Conservation (phyloP, 306 rosid genomes). For the Argentina anserina region DNA sequence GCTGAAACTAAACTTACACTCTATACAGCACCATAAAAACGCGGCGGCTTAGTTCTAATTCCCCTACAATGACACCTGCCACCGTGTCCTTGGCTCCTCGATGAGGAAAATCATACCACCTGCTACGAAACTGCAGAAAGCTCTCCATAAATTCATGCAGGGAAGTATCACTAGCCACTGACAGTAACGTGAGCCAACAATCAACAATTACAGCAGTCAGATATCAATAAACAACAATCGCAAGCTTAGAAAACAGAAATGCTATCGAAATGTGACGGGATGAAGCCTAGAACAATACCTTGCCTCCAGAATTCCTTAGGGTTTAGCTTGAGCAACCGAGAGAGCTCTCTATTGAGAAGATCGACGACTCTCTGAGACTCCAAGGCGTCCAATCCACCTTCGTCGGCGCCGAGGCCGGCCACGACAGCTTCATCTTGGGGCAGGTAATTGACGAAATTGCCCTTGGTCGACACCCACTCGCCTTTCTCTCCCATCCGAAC, state of each 20-base stretch:
- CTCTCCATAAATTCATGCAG: constrained; percentile 87
- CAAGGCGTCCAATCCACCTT: constrained; percentile 83
- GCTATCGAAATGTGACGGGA: neutral
- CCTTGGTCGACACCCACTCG: constrained; percentile 45
- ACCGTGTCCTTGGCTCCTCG: constrained; percentile 69
- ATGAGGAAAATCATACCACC: constrained; percentile 95
- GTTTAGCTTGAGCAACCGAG: constrained; percentile 73
- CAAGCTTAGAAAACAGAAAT: neutral
- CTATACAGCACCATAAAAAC: constrained; percentile 93
- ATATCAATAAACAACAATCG: neutral
- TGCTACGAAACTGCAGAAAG: constrained; percentile 77
- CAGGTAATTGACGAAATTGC: constrained; percentile 70
- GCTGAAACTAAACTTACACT: constrained; percentile 60
- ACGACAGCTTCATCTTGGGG: constrained; percentile 98
- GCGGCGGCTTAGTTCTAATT: constrained; percentile 71
- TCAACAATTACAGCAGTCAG: neutral
- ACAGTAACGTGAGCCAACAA: constrained; percentile 21
- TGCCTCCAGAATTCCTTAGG: constrained; percentile 84
- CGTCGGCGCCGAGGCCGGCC: constrained; percentile 74
- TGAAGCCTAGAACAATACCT: constrained; percentile 35
- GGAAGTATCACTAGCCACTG: constrained; percentile 82
- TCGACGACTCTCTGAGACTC: constrained; percentile 93
- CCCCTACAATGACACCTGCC: constrained; percentile 94
- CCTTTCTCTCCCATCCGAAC: constrained; percentile 37
- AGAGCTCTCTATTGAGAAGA: constrained; percentile 74